These are phyloP conservation scores for Fistulinella cinereoalba DNA, from an alignment of 1,284 basidiomycete species.

Conservation along the genomic window DNA sequence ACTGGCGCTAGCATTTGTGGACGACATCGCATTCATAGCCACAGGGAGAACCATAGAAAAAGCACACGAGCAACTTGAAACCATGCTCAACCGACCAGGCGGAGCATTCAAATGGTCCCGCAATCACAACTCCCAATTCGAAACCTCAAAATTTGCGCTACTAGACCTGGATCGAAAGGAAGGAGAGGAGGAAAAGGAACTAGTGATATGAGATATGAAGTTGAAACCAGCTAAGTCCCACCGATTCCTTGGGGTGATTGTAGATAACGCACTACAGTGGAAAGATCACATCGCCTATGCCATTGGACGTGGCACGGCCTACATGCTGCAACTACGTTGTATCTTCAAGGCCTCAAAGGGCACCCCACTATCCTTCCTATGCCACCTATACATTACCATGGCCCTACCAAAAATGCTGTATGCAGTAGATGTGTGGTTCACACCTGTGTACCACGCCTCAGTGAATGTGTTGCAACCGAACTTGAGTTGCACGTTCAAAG, in stretches of 20 bases:
- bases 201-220: too few species aligned
- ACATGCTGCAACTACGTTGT: slow-evolving; percentile 3
- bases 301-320: background rate
- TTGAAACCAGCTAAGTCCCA: background rate
- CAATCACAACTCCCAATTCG: background rate
- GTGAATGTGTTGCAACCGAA: too few species aligned
- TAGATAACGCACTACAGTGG: slow-evolving; percentile 1
- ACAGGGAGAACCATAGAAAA: background rate
- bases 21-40: slow-evolving; percentile 3
- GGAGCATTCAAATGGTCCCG: slow-evolving; percentile 1
- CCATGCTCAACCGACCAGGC: slow-evolving; percentile 3
- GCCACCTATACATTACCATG: slow-evolving; percentile 21
- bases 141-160: background rate
- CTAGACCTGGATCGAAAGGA: slow-evolving; percentile 6
- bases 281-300: background rate
- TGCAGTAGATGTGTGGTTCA: slow-evolving; percentile 29
- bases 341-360: background rate
- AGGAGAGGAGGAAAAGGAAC: too few species aligned
- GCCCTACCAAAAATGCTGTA: slow-evolving; percentile 31
- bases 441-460: too few species aligned
- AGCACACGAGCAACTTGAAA: background rate
- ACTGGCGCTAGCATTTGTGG: slow-evolving; percentile 2
- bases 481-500: too few species aligned
- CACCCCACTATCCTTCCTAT: background rate
- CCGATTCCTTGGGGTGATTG: slow-evolving; percentile 1